These are phyloP conservation scores for Globisporangium canariense DNA, from an alignment of 352 stramenopile species.

Conservation along the genomic window DNA sequence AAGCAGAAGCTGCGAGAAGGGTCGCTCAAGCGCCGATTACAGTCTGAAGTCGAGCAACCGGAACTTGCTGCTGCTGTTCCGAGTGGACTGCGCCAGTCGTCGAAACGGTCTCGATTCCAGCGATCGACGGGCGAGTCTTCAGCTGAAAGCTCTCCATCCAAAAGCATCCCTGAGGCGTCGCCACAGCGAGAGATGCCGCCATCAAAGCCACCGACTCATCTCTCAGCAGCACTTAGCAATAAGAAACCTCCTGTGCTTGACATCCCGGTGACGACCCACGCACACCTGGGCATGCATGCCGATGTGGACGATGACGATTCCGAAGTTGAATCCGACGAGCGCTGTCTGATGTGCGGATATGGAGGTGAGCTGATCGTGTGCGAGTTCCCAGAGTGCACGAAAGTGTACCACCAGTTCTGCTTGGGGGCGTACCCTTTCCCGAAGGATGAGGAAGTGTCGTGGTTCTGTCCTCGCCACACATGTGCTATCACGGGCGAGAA, in stretches of 20 bases:
- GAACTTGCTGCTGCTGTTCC: neutral
- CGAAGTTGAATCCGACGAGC: slow-evolving; percentile 66
- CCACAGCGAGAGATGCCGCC: slow-evolving; percentile 28
- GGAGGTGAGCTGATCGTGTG: slow-evolving; percentile 81
- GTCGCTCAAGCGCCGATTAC: slow-evolving; percentile 54
- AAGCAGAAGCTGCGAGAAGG: slow-evolving; percentile 56
- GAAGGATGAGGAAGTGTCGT: slow-evolving; percentile 76
- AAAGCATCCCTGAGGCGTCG: slow-evolving; percentile 26
- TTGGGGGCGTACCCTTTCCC: slow-evolving; percentile 74
- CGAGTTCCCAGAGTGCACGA: slow-evolving; percentile 76
- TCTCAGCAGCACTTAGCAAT: neutral
- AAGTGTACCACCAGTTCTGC: slow-evolving; percentile 88
- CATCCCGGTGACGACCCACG: slow-evolving; percentile 25
- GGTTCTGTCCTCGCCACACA: slow-evolving; percentile 77
- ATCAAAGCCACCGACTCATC: slow-evolving; percentile 3
- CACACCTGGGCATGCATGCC: slow-evolving; percentile 24
- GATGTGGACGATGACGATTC: slow-evolving; percentile 36
- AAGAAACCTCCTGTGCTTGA: slow-evolving; percentile 44
- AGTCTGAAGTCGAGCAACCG: slow-evolving; percentile 19
- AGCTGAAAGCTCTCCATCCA: slow-evolving; percentile 35
- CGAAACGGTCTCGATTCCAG: slow-evolving; percentile 48
- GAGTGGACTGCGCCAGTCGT: slow-evolving; percentile 27
- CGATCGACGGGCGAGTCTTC: slow-evolving; percentile 33
- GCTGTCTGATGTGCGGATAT: slow-evolving; percentile 77
- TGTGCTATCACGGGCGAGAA: slow-evolving; percentile 62